These are phyloP conservation scores for Gremmenia infestans DNA, from an alignment of 2,329 filamentous ascomycete genomes.

Conservation along the genomic window DNA sequence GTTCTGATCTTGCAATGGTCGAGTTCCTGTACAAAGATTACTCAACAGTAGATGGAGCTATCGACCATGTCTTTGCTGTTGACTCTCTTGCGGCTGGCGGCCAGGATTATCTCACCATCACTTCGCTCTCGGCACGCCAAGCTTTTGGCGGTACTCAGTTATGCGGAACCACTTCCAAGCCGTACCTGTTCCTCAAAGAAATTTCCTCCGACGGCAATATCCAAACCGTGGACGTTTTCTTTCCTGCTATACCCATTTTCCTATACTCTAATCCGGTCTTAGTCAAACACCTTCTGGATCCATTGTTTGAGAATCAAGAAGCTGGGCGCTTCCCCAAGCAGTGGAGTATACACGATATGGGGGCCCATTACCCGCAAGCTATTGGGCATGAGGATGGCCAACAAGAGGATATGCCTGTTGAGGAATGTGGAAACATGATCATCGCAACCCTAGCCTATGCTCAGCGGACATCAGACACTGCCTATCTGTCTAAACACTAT, in stretches of 20 bases:
- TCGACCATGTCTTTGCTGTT: constrained; percentile 64
- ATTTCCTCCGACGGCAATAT: constrained; percentile 84
- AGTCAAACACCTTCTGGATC: constrained; percentile 55
- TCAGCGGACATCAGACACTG: constrained; percentile 48
- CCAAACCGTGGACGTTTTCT: constrained; percentile 86
- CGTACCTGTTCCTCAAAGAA: constrained; percentile 80
- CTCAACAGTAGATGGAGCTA: constrained; percentile 54
- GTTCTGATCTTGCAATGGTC: constrained; percentile 53
- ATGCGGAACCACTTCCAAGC: constrained; percentile 61
- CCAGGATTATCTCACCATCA: constrained; percentile 69
- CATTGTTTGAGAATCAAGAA: constrained; percentile 63
- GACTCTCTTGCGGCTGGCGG: constrained; percentile 66
- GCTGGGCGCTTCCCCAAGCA: constrained; percentile 61
- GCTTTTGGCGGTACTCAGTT: constrained; percentile 73
- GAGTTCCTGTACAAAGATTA: constrained; percentile 79
- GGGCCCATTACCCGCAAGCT: constrained; percentile 62
- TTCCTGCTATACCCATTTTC: constrained; percentile 77
- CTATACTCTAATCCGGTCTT: constrained; percentile 70
- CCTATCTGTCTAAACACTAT: constrained; percentile 63
- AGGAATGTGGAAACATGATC: constrained; percentile 79
- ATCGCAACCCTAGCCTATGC: constrained; percentile 74
- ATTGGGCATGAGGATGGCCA: constrained; percentile 64
- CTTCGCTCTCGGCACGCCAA: constrained; percentile 75
- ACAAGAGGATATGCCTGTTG: constrained; percentile 72
- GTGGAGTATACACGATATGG: constrained; percentile 71